Base-by-base conservation (phyloP, 2,329 filamentous ascomycete genomes). In the Polytolypa hystricis region DNA sequence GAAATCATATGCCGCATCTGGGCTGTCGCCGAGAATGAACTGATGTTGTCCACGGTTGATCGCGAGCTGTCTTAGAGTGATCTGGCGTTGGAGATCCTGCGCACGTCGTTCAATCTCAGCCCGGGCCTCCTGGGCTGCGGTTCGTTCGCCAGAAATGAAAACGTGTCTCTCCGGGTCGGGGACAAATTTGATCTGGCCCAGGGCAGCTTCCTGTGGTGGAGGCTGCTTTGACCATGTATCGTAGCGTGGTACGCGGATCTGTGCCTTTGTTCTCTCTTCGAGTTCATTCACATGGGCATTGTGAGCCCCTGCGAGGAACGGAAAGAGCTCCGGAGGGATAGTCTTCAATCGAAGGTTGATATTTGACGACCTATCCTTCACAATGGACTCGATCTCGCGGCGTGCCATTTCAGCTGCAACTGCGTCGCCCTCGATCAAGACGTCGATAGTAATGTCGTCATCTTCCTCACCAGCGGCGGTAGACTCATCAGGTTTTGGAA, bases 271-370 rank as follows among this genome's bases (percentile, higher is more conserved):
- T 43, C 74, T 74, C 42, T 77, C 65, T 59, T 89, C 81, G 35
- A 94, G 69, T 25, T 73, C 71, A 45, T 74, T 70, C 38, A 84
- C 64, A 34, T 76, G 66, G 31, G 73, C 67, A 55, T 86, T 84
- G 56, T 81, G 74, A 7, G 80, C 76, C 33, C 86, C 86, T 16
- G 85, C 81, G 58, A 98, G 80, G 67, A 98, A 98, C 35, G 89
- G 89, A 62, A 91, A 98, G 61, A 91, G 93, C 56, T 94, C 86
- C 17, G 85, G 75, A 5, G 91, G 87, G 41, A 98, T 81, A 33
- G 79, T 78, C 59, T 80, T 84, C 46, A 98, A 63, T 50, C 83
- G 84, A 39, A 85, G 72, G 62, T 76, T 91, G 53, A 87, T 74
- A 48, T 81, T 89, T 38, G 84, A 81, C 36, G 83, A 79, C 43